Evolutionary conservation across 805 yeast genomes (phyloP).

Genomic region (Yarrowia sp.): DNA sequence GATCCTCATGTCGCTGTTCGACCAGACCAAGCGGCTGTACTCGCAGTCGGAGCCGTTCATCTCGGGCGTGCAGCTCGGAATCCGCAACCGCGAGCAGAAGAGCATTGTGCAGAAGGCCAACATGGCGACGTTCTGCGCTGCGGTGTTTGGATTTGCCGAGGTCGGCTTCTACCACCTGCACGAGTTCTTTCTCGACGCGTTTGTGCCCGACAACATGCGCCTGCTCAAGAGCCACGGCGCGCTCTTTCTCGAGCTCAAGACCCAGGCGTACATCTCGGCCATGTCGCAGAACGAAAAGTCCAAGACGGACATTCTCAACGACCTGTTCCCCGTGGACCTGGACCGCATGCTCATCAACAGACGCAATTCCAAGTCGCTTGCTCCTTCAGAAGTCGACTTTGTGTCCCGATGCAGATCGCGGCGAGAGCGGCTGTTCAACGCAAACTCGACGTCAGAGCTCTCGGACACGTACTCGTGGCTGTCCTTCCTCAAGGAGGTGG

Average conservation of each 20-base stretch:
- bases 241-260: constrained; percentile 79
- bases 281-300: constrained; percentile 59
- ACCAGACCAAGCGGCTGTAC: constrained; percentile 69
- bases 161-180: constrained; percentile 85
- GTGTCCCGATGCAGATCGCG: constrained; percentile 70
- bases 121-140: constrained; percentile 82
- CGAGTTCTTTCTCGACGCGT: constrained; percentile 79
- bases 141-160: constrained; percentile 78
- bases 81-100: constrained; percentile 42
- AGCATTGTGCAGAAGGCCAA: constrained; percentile 77
- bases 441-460: constrained; percentile 50
- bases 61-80: constrained; percentile 55
- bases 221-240: constrained; percentile 78
- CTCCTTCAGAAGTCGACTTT: constrained; percentile 80
- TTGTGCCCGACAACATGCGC: constrained; percentile 69
- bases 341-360: constrained; percentile 45
- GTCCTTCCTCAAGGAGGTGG: constrained; percentile 70
- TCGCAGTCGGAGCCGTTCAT: constrained; percentile 67
- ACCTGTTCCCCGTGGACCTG: constrained; percentile 68
- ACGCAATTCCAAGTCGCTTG: constrained; percentile 42
- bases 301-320: constrained; percentile 65
- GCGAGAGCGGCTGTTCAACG: constrained; percentile 54
- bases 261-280: constrained; percentile 93
- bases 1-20: constrained; percentile 71
- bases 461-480: constrained; percentile 82